Evolutionary conservation across 805 yeast species (phyloP).

Genomic region (Saitoella complicata): DNA sequence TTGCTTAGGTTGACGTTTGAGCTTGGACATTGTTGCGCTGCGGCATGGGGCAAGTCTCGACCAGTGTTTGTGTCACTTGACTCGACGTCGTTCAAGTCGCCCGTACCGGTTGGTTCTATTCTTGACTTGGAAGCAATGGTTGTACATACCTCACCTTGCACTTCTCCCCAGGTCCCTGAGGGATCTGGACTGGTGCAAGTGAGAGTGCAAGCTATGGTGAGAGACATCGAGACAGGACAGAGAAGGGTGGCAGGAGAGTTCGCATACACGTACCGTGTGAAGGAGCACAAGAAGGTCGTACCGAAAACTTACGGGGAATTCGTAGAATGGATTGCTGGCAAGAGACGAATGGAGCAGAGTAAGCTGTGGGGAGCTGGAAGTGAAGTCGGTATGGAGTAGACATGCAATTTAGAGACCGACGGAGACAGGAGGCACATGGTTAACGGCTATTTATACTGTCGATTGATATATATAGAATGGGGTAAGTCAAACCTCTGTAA

Average conservation of each 20-base stretch:
- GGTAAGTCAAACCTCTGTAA: no score
- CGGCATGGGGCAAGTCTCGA: slow-evolving; percentile 67
- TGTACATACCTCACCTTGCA: slow-evolving; percentile 63
- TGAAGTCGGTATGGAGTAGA: no score
- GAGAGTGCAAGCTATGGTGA: slow-evolving; percentile 68
- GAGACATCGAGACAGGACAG: slow-evolving; percentile 44
- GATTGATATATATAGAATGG: no score
- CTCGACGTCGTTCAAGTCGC: slow-evolving; percentile 80
- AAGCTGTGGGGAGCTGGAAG: no score
- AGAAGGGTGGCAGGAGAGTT: slow-evolving; percentile 70
- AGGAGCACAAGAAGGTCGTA: no score
- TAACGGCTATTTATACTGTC: no score
- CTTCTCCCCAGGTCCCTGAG: slow-evolving; percentile 7
- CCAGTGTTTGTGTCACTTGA: slow-evolving; percentile 85
- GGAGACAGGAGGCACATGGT: no score
- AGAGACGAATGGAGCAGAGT: no score
- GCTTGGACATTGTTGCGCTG: slow-evolving; percentile 83
- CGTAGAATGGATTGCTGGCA: no score
- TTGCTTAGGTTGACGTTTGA: slow-evolving; percentile 83
- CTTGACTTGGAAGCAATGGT: slow-evolving; percentile 67
- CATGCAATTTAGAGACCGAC: no score
- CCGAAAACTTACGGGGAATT: no score
- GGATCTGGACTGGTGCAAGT: slow-evolving; percentile 59
- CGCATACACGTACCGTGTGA: slow-evolving; percentile 72
- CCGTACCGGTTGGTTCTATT: slow-evolving; percentile 94